Conservation (phyloP, 176 grass and related monocot species). For the Carex scoparia region DNA sequence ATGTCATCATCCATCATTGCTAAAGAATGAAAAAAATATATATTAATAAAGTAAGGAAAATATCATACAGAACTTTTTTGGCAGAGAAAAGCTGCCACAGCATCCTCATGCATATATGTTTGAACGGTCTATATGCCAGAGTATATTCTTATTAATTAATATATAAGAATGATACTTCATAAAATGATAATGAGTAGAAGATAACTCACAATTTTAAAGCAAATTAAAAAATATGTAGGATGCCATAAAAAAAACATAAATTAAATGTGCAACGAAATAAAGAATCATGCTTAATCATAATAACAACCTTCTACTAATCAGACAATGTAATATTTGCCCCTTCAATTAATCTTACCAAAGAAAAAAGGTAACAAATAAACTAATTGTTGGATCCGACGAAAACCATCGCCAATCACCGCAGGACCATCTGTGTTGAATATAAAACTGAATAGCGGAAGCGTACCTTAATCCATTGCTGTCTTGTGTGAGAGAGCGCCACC, state of each 20-base stretch:
- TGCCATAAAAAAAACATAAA: background rate
- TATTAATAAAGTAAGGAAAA: background rate
- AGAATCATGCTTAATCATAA: background rate
- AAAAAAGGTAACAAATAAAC: background rate
- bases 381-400: background rate
- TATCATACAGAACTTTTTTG: background rate
- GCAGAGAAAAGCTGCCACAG: background rate
- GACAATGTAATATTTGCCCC: background rate
- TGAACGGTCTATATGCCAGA: background rate
- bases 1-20: background rate
- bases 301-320: background rate
- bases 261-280: background rate
- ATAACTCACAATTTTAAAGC: background rate
- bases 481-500: too few relatives aligned
- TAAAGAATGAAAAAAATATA: background rate
- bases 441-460: too few relatives aligned
- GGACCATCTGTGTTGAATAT: too few relatives aligned
- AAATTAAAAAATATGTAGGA: background rate
- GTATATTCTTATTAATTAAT: background rate
- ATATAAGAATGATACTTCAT: background rate
- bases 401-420: too few relatives aligned
- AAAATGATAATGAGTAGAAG: background rate
- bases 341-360: background rate
- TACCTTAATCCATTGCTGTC: too few relatives aligned
- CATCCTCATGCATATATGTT: background rate